Evolutionary conservation across 2,329 filamentous ascomycete genomes (phyloP).

Genomic region (Neofusicoccum sp.): DNA sequence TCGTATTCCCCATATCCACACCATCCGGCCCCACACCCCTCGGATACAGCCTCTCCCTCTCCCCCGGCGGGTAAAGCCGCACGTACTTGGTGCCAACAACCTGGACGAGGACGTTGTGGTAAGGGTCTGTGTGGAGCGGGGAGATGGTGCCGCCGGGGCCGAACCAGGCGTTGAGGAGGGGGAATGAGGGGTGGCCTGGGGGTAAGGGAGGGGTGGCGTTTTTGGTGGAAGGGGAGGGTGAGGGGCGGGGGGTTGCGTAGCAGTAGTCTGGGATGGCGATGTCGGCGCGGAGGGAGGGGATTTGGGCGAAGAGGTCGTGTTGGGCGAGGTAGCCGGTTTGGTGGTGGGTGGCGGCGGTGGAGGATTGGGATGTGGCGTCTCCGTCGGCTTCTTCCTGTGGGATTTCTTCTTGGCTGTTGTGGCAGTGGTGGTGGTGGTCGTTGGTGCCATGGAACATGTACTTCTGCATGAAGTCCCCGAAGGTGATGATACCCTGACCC

Average conservation of each 20-base stretch:
- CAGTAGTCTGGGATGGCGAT: constrained; percentile 82
- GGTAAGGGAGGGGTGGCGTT: constrained; percentile 7
- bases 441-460: constrained; percentile 51
- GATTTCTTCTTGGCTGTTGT: not conserved
- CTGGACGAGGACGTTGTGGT: constrained; percentile 89
- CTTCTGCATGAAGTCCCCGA: constrained; percentile 65
- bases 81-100: constrained; percentile 90
- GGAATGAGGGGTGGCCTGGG: constrained; percentile 38
- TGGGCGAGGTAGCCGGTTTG: constrained; percentile 78
- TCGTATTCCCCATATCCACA: constrained; percentile 93
- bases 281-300: constrained; percentile 73
- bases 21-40: constrained; percentile 61
- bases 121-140: constrained; percentile 88
- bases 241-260: constrained; percentile 63
- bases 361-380: not conserved
- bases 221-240: constrained; percentile 36
- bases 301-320: constrained; percentile 80
- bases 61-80: constrained; percentile 73
- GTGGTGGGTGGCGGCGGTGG: no score
- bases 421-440: not conserved
- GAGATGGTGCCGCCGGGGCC: constrained; percentile 86
- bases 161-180: constrained; percentile 87
- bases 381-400: not conserved
- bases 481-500: constrained; percentile 77
- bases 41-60: constrained; percentile 60